Conservation (phyloP, 2,329 filamentous ascomycete species). For the Cladosporium sp. region DNA sequence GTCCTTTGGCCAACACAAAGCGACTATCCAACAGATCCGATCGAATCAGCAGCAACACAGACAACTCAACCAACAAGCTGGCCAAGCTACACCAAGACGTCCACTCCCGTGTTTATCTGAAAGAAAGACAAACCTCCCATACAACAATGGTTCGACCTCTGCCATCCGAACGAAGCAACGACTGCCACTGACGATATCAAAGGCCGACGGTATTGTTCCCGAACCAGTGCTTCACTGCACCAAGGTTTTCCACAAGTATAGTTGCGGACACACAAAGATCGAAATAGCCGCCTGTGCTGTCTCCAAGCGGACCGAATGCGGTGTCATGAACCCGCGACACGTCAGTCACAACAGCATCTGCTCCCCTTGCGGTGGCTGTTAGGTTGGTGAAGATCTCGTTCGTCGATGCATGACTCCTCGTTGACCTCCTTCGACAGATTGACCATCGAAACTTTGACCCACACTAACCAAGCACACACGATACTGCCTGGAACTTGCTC, state of each 20-base stretch:
- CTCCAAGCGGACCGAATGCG: conserved; percentile 40
- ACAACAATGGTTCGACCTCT: background rate
- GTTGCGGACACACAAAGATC: conserved; percentile 42
- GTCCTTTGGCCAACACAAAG: background rate
- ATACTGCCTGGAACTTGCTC: background rate
- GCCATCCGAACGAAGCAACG: background rate
- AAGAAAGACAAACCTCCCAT: background rate
- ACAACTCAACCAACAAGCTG: conserved; percentile 1
- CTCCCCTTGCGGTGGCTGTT: conserved; percentile 42
- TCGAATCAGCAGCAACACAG: background rate
- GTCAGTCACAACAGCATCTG: conserved; percentile 48
- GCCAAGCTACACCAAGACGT: background rate
- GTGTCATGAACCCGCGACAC: conserved; percentile 38
- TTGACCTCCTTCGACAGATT: background rate
- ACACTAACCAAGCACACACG: background rate
- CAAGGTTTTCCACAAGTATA: conserved; percentile 44
- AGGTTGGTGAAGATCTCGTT: background rate
- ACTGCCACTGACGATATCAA: background rate
- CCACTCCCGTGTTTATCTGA: conserved; percentile 1
- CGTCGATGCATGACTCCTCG: background rate
- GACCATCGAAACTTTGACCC: background rate
- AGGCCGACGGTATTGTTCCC: conserved; percentile 1
- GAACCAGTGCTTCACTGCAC: conserved; percentile 31
- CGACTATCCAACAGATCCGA: background rate
- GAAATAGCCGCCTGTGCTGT: conserved; percentile 45